phyloP scores from a whole-genome alignment of 2,329 filamentous ascomycete species.

The Aureobasidium sp. region DNA sequence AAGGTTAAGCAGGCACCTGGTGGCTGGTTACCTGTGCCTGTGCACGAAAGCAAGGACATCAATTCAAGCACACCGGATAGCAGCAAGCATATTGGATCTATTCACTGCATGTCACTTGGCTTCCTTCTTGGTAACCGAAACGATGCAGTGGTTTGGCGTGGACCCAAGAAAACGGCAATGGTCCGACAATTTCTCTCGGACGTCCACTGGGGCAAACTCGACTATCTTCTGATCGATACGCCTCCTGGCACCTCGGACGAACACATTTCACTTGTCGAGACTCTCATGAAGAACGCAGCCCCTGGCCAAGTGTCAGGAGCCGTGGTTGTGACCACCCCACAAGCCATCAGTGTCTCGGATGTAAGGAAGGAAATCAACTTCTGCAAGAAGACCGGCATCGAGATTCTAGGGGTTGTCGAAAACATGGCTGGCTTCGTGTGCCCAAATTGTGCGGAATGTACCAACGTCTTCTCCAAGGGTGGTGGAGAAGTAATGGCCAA shows the following conservation, averaged over 20 bases:
- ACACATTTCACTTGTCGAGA: conserved; percentile 95
- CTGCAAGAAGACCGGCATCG: conserved; percentile 83
- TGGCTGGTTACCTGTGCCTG: conserved; percentile 91
- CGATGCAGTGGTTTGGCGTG: conserved; percentile 97
- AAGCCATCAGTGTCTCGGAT: conserved; percentile 93
- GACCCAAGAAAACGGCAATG: conserved; percentile 99
- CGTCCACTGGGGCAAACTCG: conserved; percentile 87
- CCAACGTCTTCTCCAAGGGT: conserved; percentile 92
- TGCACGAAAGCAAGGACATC: conserved; percentile 67
- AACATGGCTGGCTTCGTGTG: conserved; percentile 98
- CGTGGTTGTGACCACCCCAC: conserved; percentile 95
- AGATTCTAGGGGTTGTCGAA: conserved; percentile 89
- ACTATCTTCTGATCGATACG: conserved; percentile 95
- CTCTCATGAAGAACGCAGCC: conserved; percentile 39
- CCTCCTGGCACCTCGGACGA: conserved; percentile 97
- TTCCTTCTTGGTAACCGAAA: conserved; percentile 87
- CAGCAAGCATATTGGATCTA: conserved; percentile 53
- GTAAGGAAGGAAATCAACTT: conserved; percentile 97
- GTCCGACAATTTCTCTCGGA: conserved; percentile 95
- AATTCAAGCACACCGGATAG: conserved; percentile 22
- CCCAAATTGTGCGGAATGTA: conserved; percentile 80
- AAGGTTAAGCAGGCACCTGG: conserved; percentile 94
- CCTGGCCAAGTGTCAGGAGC: conserved; percentile 83
- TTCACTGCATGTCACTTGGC: conserved; percentile 92
- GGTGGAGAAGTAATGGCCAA: conserved; percentile 90